Evolutionary conservation across 495 filamentous ascomycete species (phyloP), one percentile per base, ranked within the genome.

Genomic region (Glonium stellatum): DNA sequence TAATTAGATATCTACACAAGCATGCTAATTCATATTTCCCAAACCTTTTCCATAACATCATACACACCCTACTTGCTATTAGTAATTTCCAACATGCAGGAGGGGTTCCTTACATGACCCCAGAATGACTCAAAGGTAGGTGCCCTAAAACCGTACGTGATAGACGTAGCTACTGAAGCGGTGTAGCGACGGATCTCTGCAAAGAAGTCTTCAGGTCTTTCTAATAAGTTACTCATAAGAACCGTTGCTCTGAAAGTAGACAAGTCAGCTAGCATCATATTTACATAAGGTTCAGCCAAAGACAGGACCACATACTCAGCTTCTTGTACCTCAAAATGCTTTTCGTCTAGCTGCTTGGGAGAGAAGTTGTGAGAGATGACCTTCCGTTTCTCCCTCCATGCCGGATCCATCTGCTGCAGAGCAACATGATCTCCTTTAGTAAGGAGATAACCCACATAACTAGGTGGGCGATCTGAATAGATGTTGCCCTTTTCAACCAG

Each of bases 341-440:
- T 50, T 11, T 50, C 47, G n/a, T 50, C 47, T 21, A 50, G 23
- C 22, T 50, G 47, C 47, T 50, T 50, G 18, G 47, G 47, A 3
- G 47, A 50, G 11, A 50, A 50, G n/a, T 50, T 50, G n/a, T 50
- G 47, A 50, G 47, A 18, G 22, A 50, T 23, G n/a, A 50, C 22
- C 47, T 50, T 50, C 12, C 47, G 47, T 21, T 50, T 50, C 3
- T 50, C 47, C 23, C 47, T 50, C 47, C 47, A 50, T 23, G 47
- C 11, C 47, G 47, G n/a, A 50, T 50, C 47, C 47, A 50, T 50
- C 47, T 50, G 47, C 22, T 50, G n/a, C 47, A 50, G 22, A 22
- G 47, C 47, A 15, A 50, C 4, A 50, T 50, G 47, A 23, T 50
- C 47, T 12, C 47, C 47, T 50, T 50, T 50, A 11, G 47, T 50